Evolutionary conservation across 225 moss, liverwort and hornwort genomes (phyloP), one percentile per base, ranked within the genome.

Genomic region (Thuidium tamariscinum): DNA sequence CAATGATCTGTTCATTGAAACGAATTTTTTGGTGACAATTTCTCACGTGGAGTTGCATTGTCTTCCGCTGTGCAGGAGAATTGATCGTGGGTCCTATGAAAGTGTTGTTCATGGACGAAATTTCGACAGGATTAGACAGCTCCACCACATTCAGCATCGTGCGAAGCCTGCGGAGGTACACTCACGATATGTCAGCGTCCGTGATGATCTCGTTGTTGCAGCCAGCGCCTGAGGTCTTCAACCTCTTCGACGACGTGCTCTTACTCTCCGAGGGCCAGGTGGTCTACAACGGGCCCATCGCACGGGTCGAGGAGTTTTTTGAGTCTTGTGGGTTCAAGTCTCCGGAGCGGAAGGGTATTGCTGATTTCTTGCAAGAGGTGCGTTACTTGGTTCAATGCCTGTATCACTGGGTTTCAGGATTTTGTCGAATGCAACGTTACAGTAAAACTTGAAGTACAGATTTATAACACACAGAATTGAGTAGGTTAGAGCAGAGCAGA

Each of bases 311-410:
- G 37, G 92, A 93, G 81, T 95, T 95, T 69, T 94, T 95, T 25
- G 92, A 95, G 82, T 30, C 61, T 4, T 94, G 95, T 68, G 95
- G 94, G 20, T 95, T 95, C 87, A 93, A 88, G 87, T 94, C 93
- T 71, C 94, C 95, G 5, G 94, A 92, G 78, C 86, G 95, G 23
- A 95, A 95, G 88, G 95, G 94, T 55, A 90, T 92, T 60, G 95
- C 94, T 29, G 95, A 95, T 80, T 94, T 94, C 72, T 86, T 95
- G 86, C 95, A 94, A 83, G 95, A 95, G 94, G 95, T 92, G 71
- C 18, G 37, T 49, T 32, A 22, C 64, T 76, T 71, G 77, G 39
- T 64, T 75, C 39, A 46, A 48, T 27, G 14, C 30, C 20, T 41
- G 54, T 16, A 11, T 67, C 4, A 7, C 25, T 83, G 57, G 6